Evolutionary conservation across 257 asterid species (phyloP).

Genomic region (Dorcoceras hygrometricum): DNA sequence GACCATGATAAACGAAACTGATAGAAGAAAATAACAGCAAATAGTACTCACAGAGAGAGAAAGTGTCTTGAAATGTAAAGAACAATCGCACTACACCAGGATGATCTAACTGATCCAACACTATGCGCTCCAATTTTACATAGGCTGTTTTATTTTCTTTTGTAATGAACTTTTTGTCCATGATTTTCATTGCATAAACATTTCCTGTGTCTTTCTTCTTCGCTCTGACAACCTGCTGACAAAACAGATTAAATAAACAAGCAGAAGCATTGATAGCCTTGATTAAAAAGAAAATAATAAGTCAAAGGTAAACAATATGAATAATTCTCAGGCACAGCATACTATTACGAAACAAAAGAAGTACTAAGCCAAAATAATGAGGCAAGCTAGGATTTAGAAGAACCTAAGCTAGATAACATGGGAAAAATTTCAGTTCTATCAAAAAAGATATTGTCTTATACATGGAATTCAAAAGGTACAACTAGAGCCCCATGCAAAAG

Average conservation of each 20-base stretch:
- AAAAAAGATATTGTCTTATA: too few species aligned
- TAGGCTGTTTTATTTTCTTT: slow-evolving; percentile 98
- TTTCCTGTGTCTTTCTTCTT: slow-evolving; percentile 85
- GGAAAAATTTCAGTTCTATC: not conserved
- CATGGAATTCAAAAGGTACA: not conserved
- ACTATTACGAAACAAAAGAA: not conserved
- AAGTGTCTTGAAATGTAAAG: slow-evolving; percentile 91
- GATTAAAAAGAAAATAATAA: not conserved
- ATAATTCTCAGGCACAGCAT: not conserved
- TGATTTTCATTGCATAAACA: slow-evolving; percentile 92
- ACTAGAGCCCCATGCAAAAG: not conserved
- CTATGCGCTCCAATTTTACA: slow-evolving; percentile 95
- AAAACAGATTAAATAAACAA: slow-evolving; percentile 16
- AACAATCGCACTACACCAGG: slow-evolving; percentile 85
- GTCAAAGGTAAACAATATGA: not conserved
- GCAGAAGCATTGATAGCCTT: slow-evolving; percentile 16
- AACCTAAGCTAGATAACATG: not conserved
- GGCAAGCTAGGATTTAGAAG: not conserved
- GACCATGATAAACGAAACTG: slow-evolving; percentile 14
- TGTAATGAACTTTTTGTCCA: slow-evolving; percentile 96
- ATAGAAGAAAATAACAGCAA: not conserved
- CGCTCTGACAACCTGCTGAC: slow-evolving; percentile 87
- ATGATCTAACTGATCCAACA: slow-evolving; percentile 96
- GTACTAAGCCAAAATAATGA: not conserved
- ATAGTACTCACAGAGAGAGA: slow-evolving; percentile 81